Base-by-base conservation (phyloP, 2,329 filamentous ascomycete genomes). In the Amauroascus verrucosus region DNA sequence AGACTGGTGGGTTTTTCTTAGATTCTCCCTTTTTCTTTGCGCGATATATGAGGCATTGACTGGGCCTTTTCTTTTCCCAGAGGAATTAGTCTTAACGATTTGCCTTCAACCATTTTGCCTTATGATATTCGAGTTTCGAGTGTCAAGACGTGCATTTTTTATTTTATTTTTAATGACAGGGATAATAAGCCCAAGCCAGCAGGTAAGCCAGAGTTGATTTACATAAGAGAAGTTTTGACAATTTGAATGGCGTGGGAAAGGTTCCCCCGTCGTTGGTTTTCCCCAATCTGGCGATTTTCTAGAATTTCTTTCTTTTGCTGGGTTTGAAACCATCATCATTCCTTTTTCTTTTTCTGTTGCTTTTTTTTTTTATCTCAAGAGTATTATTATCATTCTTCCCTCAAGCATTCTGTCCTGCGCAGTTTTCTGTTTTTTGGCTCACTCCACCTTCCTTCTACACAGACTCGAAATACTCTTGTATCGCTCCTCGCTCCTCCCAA, bases 221-320 rank as follows among this genome's bases (percentile, higher is more conserved):
- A 26, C 38, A 38, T 48, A 28, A 37, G 16, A 35, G 9, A 13
- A 46, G 44, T 46, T 46, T 46, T 11, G 32, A n/a, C 30, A 3
- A 16, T 18, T 38, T n/a, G 46, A 9, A 24, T 24, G 30, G 18
- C n/a, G 26, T 32, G 43, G 43, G 18, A 41, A 20, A 24, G 18
- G 30, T 28, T 48, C n/a, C 46, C 46, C 24, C 2, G 32, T 38
- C 40, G 50, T 53, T 53, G 43, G 41, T 46, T 47, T 47, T 53
- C 20, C 50, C 50, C 16, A 46, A 53, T 38, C 16, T 46, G 50
- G 50, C 35, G 50, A 37, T 53, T 16, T 53, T 53, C 50, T 53
- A 53, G 50, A 53, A 53, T 37, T 53, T 53, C 49, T 32, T 48
- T 45, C 47, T 18, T 9, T 30, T 30, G 5, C 26, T 30, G 26